Conservation (phyloP, 2,329 filamentous ascomycete species). For the Trichothecium roseum region DNA sequence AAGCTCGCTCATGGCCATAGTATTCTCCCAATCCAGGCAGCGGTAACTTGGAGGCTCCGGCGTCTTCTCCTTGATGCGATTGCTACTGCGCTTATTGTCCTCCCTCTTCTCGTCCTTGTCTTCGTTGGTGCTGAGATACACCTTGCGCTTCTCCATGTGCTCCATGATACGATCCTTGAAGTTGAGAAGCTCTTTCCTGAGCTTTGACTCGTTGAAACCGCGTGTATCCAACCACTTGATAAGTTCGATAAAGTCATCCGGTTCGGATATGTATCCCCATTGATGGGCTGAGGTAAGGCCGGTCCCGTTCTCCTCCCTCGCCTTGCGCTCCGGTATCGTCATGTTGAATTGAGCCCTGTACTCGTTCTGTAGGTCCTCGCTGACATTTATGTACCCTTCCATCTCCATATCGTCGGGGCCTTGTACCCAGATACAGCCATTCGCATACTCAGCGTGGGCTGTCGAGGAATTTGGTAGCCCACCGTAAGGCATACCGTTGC, state of each 20-base stretch:
- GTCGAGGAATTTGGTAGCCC: constrained; percentile 85
- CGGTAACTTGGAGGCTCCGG: constrained; percentile 35
- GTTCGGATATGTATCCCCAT: constrained; percentile 87
- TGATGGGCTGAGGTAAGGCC: constrained; percentile 67
- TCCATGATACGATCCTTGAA: constrained; percentile 67
- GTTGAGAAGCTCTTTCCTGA: constrained; percentile 73
- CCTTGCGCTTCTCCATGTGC: constrained; percentile 71
- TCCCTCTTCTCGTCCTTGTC: constrained; percentile 20
- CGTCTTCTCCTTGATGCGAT: constrained; percentile 33
- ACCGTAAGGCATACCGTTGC: constrained; percentile 93
- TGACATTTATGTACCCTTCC: constrained; percentile 74
- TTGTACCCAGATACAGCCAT: constrained; percentile 93
- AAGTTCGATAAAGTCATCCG: constrained; percentile 65
- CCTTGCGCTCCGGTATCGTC: constrained; percentile 78
- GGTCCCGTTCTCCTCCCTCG: constrained; percentile 72
- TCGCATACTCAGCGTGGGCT: constrained; percentile 77
- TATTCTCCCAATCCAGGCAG: constrained; percentile 46
- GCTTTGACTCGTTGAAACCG: constrained; percentile 74
- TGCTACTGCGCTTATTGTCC: constrained; percentile 32
- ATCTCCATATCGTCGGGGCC: constrained; percentile 85
- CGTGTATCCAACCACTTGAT: constrained; percentile 83
- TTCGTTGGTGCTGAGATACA: constrained; percentile 45
- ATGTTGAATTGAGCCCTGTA: constrained; percentile 71
- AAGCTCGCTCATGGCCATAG: constrained; percentile 44
- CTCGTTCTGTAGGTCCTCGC: constrained; percentile 58